Evolutionary conservation across 495 filamentous ascomycete genomes (phyloP).

Genomic region (Neurospora cerealis): DNA sequence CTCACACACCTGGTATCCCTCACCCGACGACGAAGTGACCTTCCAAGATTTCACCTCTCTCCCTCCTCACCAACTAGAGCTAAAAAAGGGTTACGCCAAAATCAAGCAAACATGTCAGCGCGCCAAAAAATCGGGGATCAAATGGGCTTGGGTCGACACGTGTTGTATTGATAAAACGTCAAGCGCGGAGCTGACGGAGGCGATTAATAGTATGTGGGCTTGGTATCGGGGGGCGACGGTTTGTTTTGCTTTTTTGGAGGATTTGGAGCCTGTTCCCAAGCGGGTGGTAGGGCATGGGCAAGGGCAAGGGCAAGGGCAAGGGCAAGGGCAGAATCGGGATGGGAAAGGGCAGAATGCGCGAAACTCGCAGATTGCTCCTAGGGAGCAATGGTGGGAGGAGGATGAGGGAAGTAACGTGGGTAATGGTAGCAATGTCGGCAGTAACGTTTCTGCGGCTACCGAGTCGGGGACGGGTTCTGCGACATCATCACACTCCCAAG

Average conservation of each 20-base stretch:
- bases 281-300: not conserved
- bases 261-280: conserved; percentile 3
- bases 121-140: conserved; percentile 12
- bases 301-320: not conserved
- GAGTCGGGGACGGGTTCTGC: not conserved
- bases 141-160: conserved; percentile 38
- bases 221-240: conserved; percentile 25
- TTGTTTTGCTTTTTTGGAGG: conserved; percentile 27
- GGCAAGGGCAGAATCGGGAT: not conserved
- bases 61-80: not conserved
- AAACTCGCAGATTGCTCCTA: not conserved
- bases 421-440: not conserved
- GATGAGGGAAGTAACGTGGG: not conserved
- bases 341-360: not conserved
- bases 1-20: conserved; percentile 24
- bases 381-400: not conserved
- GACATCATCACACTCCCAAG: not conserved
- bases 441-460: not conserved
- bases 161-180: conserved; percentile 38
- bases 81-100: conserved; percentile 1
- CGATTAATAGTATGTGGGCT: conserved; percentile 40
- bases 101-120: conserved; percentile 25
- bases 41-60: conserved; percentile 19
- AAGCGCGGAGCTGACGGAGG: conserved; percentile 34
- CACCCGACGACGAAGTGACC: conserved; percentile 20